phyloP scores from a whole-genome alignment of 2,329 filamentous ascomycete genomes.

The Triangularia setosa region DNA sequence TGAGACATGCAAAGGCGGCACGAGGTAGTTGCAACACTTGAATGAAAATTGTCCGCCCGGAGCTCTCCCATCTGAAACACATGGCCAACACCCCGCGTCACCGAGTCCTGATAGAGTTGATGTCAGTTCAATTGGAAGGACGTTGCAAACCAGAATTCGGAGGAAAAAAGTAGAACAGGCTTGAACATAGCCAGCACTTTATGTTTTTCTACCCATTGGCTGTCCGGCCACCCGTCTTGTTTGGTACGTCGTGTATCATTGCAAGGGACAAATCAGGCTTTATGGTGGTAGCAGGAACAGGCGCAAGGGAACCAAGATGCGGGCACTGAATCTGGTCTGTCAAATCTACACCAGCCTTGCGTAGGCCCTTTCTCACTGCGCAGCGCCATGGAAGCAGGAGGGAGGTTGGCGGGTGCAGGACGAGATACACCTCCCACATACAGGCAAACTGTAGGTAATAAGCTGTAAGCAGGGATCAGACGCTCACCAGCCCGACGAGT shows the following conservation, averaged over 20 bases:
- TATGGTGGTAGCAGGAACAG: conserved; percentile 1
- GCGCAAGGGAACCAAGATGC: not conserved
- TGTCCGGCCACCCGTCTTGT: not conserved
- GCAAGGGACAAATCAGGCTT: conserved; percentile 6
- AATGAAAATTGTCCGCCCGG: not conserved
- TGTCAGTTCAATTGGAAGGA: not conserved
- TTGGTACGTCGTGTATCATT: not conserved
- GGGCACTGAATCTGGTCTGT: not conserved
- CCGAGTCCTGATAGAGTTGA: not conserved
- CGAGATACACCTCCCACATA: not conserved
- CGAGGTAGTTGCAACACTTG: not conserved
- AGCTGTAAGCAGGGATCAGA: not conserved
- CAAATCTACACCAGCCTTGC: not conserved
- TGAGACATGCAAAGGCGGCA: not conserved
- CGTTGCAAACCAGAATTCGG: not conserved
- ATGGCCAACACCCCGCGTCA: not conserved
- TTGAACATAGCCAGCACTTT: too few relatives aligned
- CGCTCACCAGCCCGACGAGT: not conserved
- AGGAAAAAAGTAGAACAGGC: not conserved
- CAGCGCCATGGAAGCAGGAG: not conserved
- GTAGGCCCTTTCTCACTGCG: not conserved
- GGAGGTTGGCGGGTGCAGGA: not conserved
- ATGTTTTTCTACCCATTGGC: not conserved
- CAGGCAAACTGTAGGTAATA: not conserved
- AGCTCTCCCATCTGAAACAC: conserved; percentile 3